Evolutionary conservation across 2,329 filamentous ascomycete genomes (phyloP).

Genomic region (Colletotrichum tanaceti): DNA sequence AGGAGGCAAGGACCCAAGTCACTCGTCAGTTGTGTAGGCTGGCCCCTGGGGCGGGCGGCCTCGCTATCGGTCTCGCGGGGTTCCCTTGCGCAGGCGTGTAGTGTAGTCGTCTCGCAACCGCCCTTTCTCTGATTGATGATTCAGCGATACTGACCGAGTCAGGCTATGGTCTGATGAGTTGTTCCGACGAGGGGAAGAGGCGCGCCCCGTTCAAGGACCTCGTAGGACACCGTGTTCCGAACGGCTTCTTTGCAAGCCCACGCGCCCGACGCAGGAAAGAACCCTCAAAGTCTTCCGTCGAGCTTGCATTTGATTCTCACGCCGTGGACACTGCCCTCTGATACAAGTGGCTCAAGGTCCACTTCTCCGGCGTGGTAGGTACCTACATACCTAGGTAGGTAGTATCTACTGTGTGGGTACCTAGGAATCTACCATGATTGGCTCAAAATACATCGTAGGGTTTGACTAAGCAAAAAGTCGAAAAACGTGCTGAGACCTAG

Average conservation of each 20-base stretch:
- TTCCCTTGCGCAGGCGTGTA: slow-evolving; percentile 10
- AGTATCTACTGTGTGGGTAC: no score
- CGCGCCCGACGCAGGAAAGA: no score
- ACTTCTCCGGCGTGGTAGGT: no score
- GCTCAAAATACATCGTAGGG: no score
- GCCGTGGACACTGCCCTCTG: neutral
- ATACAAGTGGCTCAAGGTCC: no score
- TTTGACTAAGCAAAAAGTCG: slow-evolving; percentile 16
- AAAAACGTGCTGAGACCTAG: neutral
- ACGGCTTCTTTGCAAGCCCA: neutral
- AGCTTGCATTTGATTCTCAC: slow-evolving; percentile 5
- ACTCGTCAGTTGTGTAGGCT: no score
- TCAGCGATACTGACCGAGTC: slow-evolving; percentile 19
- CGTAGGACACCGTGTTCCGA: neutral
- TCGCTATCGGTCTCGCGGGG: slow-evolving; percentile 35
- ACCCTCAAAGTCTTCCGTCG: no score
- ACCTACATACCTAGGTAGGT: no score
- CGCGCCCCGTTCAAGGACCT: neutral
- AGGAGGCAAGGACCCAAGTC: no score
- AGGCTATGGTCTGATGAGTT: neutral
- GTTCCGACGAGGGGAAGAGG: no score
- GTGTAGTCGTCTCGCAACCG: neutral
- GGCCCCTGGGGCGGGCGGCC: no score
- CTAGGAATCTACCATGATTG: no score
- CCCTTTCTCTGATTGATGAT: neutral